Evolutionary conservation across 805 yeast species (phyloP), one percentile per base, ranked within the genome.

Genomic region (Candida chilensis): DNA sequence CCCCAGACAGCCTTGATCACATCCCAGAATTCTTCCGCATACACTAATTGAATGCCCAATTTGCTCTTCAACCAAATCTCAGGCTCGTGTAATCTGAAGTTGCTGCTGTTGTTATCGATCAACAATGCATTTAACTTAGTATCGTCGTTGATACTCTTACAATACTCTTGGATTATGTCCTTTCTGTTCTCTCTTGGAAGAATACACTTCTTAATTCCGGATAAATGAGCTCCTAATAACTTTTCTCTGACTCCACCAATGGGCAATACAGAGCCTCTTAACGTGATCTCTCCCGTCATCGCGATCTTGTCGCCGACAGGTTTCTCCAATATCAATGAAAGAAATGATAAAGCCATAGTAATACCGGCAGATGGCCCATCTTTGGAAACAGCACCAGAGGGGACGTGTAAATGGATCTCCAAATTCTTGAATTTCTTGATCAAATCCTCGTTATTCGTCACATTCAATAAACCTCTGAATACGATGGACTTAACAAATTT

Each of bases 241-340:
- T 82, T 82, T 52, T 83, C 94, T 32, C 77, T 70, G 17, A 83
- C 64, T 1, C 94, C 94, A 4, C 94, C 94, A 40, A 84, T 83
- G 5, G 88, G 88, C 27, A 84, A 58, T 0, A 84, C 80, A 40
- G 78, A 64, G 5, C 94, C 94, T 26, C 90, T 57, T 4, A 84
- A 62, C 0, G 92, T 81, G 36, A 83, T 77, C 50, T 83, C 94
- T 5, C 94, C 94, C 1, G 94, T 84, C 92, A 84, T 80, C 30
- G 94, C 94, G 29, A 80, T 57, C 30, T 60, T 56, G 10, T 47
- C 42, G 1, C 67, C 64, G 5, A 66, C 65, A 1, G 70, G 67
- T 30, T 55, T 62, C 30, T 63, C 59, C 22, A 66, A 42, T 5
- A 64, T 40, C 32, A 66, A 47, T 1, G 71, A 65, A 19, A 66